Base-by-base conservation (phyloP, 306 rosid species). In the Pterocarpus macrocarpus region DNA sequence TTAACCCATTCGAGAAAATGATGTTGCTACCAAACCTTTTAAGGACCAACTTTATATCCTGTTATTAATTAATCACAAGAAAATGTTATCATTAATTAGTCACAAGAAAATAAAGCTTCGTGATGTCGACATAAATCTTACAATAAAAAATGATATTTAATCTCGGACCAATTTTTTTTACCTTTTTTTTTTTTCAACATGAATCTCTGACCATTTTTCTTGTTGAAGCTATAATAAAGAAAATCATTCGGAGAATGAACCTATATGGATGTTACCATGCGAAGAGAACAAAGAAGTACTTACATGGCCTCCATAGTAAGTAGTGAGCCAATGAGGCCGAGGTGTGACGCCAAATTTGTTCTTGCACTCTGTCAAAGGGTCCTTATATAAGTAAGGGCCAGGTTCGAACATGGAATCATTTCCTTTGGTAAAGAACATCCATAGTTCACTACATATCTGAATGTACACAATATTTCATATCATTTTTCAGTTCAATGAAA, bases 231-330 rank as follows among this genome's bases (percentile, higher is more conserved):
- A 53, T 8, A 32, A 62, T 38, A 14, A 15, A 22, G 39, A 73
- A 73, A 58, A 36, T 22, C 28, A 22, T 1, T 14, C 0, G 8
- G 8, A 43, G 22, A 43, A 61, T 41, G 30, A 69, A 49, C 16
- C 5, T 55, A 39, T 50, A 32, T 45, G 56, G 8, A 43, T 64
- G 30, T 61, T 47, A 30, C 7, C 8, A n/a, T 17, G 32, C 35
- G 71, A 49, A 53, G 32, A 33, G 38, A 64, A 70, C 0, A 64
- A 43, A 55, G 9, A 70, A 32, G 5, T 6, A 58, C 95, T 57
- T 82, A 91, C 97, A 64, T 91, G 86, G 74, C 94, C 95, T 56
- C 97, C 95, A 68, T 85, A 92, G 56, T 90, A 89, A 47, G 85
- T 83, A 38, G 90, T 86, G 70, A 82, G 75, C 95, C 91, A 92